These are phyloP conservation scores for Psidium guajava DNA, from an alignment of 345 rosid species.

Conservation along the genomic window DNA sequence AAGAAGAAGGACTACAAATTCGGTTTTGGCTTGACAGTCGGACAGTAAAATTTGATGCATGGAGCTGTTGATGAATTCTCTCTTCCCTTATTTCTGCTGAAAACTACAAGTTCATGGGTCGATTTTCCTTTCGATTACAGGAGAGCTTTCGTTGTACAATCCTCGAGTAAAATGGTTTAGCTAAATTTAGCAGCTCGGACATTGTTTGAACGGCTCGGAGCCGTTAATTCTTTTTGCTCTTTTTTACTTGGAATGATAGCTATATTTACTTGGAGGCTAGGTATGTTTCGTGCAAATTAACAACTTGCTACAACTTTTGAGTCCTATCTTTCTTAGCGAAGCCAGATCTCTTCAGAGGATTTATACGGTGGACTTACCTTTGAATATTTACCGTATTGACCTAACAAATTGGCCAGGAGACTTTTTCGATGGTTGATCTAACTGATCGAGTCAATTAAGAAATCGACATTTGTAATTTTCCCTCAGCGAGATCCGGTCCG, in stretches of 20 bases:
- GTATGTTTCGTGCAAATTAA: background rate
- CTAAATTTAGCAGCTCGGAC: background rate
- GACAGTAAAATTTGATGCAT: constrained; percentile 16
- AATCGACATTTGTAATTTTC: background rate
- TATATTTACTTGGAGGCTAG: background rate
- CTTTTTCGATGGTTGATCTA: background rate
- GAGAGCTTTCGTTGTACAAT: background rate
- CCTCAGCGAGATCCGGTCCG: background rate
- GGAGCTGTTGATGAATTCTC: background rate
- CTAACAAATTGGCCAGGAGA: background rate
- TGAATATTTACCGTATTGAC: background rate
- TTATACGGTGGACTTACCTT: background rate
- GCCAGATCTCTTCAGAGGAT: background rate
- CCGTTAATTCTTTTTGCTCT: background rate
- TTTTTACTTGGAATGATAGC: background rate
- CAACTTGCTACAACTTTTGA: background rate
- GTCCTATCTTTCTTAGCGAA: background rate
- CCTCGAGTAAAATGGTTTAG: background rate
- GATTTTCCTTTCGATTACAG: background rate
- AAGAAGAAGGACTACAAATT: constrained; percentile 92
- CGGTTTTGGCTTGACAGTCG: constrained; percentile 88
- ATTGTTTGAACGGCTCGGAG: background rate
- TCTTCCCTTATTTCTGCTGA: background rate
- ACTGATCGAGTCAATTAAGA: background rate
- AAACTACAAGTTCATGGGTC: background rate